Percentiles rank a stretch among this genome's conserved stretches.
Conservation (phyloP, 2,329 filamentous ascomycete genomes). For the Ramichloridium luteum region DNA sequence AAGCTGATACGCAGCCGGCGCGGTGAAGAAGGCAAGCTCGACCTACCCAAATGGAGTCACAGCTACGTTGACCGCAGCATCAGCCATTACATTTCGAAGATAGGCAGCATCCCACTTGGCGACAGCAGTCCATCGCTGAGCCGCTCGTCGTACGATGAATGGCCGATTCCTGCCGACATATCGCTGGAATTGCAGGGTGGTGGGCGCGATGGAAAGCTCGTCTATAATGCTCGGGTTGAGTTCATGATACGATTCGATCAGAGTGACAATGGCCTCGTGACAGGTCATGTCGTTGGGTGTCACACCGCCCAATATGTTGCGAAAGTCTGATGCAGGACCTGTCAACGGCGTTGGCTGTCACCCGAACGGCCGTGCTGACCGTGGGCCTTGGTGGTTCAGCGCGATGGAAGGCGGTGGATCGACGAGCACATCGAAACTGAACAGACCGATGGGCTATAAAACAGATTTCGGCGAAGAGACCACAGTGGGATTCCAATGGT, state of each 20-base stretch:
- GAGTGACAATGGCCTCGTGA: slow-evolving; percentile 13
- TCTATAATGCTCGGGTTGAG: slow-evolving; percentile 52
- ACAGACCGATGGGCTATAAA: too few species aligned
- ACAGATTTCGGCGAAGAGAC: too few species aligned
- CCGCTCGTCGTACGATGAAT: slow-evolving; percentile 56
- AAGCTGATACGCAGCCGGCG: neutral
- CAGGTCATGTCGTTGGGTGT: neutral
- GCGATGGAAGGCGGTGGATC: too few species aligned
- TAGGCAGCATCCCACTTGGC: slow-evolving; percentile 51
- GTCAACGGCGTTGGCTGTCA: too few species aligned
- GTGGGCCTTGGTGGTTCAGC: too few species aligned
- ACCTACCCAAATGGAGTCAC: slow-evolving; percentile 59
- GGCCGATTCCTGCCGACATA: slow-evolving; percentile 62
- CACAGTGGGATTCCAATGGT: too few species aligned
- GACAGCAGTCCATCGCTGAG: slow-evolving; percentile 50
- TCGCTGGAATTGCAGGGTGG: slow-evolving; percentile 67
- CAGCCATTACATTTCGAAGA: slow-evolving; percentile 43
- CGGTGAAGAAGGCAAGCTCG: slow-evolving; percentile 1
- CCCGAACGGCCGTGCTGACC: too few species aligned
- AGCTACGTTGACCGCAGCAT: slow-evolving; percentile 57
- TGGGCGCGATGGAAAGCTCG: slow-evolving; percentile 51
- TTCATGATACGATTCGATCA: slow-evolving; percentile 61
- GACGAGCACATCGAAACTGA: too few species aligned
- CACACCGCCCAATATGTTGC: neutral
- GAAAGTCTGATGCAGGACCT: too few species aligned